Evolutionary conservation across 345 rosid species (phyloP).

Genomic region (Barbarea vulgaris): DNA sequence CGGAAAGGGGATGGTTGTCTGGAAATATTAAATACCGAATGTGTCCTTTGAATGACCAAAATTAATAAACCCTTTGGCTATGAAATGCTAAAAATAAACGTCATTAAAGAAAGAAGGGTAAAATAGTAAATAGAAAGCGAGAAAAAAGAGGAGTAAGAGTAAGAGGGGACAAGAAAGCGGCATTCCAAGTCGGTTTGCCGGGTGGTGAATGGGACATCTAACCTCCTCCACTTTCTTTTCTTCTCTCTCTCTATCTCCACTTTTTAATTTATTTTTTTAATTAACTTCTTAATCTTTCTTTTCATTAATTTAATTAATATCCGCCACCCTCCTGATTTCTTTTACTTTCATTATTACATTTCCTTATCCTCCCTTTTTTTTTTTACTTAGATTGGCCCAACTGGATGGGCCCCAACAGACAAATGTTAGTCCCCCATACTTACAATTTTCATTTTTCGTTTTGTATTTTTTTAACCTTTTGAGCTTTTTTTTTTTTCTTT

Average conservation of each 20-base stretch:
- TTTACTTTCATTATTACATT: conserved; percentile 30
- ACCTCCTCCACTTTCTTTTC: conserved; percentile 44
- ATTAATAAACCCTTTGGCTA: too few species aligned
- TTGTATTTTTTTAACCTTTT: background rate
- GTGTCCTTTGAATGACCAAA: conserved; percentile 10
- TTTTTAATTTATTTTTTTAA: background rate
- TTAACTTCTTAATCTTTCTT: conserved; percentile 12
- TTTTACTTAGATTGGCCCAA: conserved; percentile 35
- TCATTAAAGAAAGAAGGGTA: background rate
- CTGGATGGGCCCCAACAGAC: conserved; percentile 28
- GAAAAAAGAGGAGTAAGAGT: conserved; percentile 23
- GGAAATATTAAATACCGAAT: conserved; percentile 32
- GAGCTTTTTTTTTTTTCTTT: background rate
- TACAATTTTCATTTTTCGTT: background rate
- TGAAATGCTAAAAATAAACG: background rate
- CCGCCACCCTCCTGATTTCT: conserved; percentile 22
- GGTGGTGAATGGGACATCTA: conserved; percentile 48
- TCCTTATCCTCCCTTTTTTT: conserved; percentile 16
- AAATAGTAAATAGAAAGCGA: background rate
- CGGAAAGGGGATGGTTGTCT: conserved; percentile 43
- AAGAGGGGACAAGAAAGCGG: conserved; percentile 51
- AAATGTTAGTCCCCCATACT: background rate
- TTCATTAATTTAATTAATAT: background rate
- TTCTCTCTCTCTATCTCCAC: conserved; percentile 33
- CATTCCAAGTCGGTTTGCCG: conserved; percentile 49